Evolutionary conservation across 1,284 basidiomycete species (phyloP), one percentile per base, ranked within the genome.

Genomic region (Grifola frondosa): DNA sequence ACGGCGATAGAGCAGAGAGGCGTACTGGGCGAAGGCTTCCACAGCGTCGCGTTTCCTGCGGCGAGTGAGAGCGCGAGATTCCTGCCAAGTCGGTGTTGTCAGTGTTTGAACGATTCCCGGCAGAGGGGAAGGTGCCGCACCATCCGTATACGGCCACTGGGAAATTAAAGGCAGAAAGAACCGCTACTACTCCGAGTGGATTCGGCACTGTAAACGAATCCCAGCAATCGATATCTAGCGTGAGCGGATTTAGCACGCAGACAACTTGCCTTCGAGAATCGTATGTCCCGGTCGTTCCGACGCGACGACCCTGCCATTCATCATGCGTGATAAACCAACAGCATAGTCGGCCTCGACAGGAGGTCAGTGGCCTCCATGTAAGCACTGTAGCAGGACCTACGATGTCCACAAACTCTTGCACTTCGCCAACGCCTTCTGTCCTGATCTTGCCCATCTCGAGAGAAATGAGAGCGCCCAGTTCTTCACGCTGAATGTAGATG

Each of bases 361-460:
- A 23, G 26, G 37, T 26, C n/a, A 26, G 31, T 16, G 21, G 10
- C n/a, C 7, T 21, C 8, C 30, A 16, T 6, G 16, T 24, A 6
- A 38, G 15, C 30, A 58, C 65, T 46, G 17, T 21, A 31, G n/a
- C 19, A 10, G 32, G 25, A 61, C 65, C 53, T 59, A 92, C 91
- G 44, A 96, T 92, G 62, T 97, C 94, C 48, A 97, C 80, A 56
- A 95, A 94, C 68, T 97, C 92, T 61, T 94, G 91, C 1, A 97
- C 92, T 68, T 97, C 93, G 15, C 93, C 93, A 33, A 86, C 75
- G 24, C 93, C 94, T 63, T 97, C 94, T n/a, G 87, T 86, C 56
- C 76, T 78, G 54, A 97, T 94, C 69, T 98, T 98, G 62, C 95
- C 94, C 94, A 97, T 97, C 66, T 97, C 94, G 15, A 95, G 73